Base-by-base conservation (phyloP, 73 alveolate species). In the Paramecium octaurelia region DNA sequence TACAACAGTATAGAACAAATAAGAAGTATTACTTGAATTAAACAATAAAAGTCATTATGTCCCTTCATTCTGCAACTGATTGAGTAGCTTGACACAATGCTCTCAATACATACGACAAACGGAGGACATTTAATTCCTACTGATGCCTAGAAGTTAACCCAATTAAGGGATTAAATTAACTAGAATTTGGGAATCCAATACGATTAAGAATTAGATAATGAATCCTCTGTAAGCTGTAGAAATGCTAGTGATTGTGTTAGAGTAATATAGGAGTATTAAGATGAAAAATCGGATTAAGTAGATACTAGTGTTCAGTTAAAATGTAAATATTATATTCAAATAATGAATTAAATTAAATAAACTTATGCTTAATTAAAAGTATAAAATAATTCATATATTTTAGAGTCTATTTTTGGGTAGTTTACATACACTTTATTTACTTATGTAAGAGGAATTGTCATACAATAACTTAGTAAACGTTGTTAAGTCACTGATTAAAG, bases 381-480 rank as follows among this genome's bases (percentile, higher is more conserved):
- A 42, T 38, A 48, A 48, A 48, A 80, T 42, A 40, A 40, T 11
- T 11, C 44, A 3, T 14, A n/a, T 21, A 12, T 42, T 11, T 18
- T 80, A 44, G 77, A 80, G 57, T 20, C n/a, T 80, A 80, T 80
- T 80, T 48, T 21, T 42, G n/a, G 91, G 91, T 5, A 80, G 75
- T 80, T 18, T 80, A 24, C 91, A 43, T 8, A 80, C 91, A 43
- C 91, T 44, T 35, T 46, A 31, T 21, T 27, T 80, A 14, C 24
- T 80, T 21, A 80, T 80, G 91, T 42, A 80, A 58, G 70, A 80
- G 24, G 91, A 80, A 80, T 20, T 80, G 9, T 31, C 91, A 14
- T 80, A 80, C 29, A 80, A 46, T 48, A 44, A 48, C 46, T 27
- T 80, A 24, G 46, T 80, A 24, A 44, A 23, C 6, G 91, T 80